These are phyloP conservation scores for Davidsoniella australis DNA, from an alignment of 2,329 filamentous ascomycete genomes.

Conservation along the genomic window DNA sequence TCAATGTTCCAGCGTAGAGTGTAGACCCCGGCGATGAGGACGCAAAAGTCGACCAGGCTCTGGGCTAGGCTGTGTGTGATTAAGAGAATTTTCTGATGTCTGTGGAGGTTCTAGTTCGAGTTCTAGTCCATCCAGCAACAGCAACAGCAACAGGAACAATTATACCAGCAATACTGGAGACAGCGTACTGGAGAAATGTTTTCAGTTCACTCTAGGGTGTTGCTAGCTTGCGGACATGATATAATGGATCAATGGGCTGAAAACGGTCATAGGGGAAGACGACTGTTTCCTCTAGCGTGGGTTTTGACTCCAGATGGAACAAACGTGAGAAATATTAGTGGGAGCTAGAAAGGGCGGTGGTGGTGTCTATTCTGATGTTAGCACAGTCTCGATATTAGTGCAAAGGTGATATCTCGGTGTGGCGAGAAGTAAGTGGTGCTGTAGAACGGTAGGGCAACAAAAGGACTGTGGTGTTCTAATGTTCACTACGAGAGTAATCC, in stretches of 20 bases:
- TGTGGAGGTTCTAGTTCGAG: background rate
- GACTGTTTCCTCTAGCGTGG: too few species aligned
- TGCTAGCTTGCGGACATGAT: background rate
- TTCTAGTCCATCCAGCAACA: background rate
- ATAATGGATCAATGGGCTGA: background rate
- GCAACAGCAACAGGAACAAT: too few species aligned
- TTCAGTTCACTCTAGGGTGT: background rate
- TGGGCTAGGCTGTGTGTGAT: background rate
- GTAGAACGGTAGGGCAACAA: too few species aligned
- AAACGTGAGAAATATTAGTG: too few species aligned
- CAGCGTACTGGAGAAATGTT: background rate
- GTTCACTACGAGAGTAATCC: background rate
- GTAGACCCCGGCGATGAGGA: too few species aligned
- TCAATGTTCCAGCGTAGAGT: too few species aligned
- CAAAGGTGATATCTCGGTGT: conserved; percentile 2
- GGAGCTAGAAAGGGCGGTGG: too few species aligned
- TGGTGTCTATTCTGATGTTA: too few species aligned
- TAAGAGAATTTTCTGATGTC: background rate
- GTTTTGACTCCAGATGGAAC: too few species aligned
- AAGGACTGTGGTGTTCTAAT: background rate
- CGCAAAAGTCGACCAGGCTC: background rate
- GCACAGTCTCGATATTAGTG: too few species aligned
- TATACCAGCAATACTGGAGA: too few species aligned
- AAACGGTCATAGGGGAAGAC: background rate
- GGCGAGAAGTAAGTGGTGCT: background rate